Percentiles rank a stretch among this genome's conserved stretches.
phyloP scores from a whole-genome alignment of 768 basidiomycete genomes.

The Termitomyces sp. region DNA sequence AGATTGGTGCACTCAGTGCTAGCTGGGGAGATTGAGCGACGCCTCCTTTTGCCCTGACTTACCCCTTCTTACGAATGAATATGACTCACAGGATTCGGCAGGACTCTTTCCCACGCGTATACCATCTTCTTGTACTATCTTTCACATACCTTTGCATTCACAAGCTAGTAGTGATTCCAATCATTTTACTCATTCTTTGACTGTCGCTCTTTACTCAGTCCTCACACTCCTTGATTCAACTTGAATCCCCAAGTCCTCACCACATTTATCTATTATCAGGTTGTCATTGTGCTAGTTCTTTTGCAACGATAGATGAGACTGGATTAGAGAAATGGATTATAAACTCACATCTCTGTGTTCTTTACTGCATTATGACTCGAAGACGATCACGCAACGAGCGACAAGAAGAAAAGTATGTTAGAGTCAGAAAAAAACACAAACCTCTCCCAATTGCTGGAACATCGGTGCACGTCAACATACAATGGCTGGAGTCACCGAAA shows the following conservation, averaged over 20 bases:
- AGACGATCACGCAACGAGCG: too few species aligned
- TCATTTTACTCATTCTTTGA: neutral
- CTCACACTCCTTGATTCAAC: neutral
- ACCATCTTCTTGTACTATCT: neutral
- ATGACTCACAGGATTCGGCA: neutral
- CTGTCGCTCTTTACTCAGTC: neutral
- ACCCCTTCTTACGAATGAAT: neutral
- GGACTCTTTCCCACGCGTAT: neutral
- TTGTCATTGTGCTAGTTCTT: neutral
- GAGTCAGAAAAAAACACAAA: too few species aligned
- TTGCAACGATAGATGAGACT: neutral
- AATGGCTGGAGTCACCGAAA: too few species aligned
- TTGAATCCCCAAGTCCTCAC: neutral
- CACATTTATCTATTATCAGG: neutral
- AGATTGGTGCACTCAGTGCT: conserved; percentile 10
- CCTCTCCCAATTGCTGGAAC: too few species aligned
- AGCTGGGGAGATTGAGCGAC: conserved; percentile 12
- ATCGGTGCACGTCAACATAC: too few species aligned
- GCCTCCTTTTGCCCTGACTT: neutral
- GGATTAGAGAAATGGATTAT: neutral
- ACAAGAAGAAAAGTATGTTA: too few species aligned
- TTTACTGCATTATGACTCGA: too few species aligned
- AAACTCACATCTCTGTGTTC: neutral
- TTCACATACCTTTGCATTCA: neutral
- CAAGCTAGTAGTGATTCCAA: neutral